These are phyloP conservation scores for Boechera stricta DNA, from an alignment of 345 rosid genomes.

Conservation along the genomic window DNA sequence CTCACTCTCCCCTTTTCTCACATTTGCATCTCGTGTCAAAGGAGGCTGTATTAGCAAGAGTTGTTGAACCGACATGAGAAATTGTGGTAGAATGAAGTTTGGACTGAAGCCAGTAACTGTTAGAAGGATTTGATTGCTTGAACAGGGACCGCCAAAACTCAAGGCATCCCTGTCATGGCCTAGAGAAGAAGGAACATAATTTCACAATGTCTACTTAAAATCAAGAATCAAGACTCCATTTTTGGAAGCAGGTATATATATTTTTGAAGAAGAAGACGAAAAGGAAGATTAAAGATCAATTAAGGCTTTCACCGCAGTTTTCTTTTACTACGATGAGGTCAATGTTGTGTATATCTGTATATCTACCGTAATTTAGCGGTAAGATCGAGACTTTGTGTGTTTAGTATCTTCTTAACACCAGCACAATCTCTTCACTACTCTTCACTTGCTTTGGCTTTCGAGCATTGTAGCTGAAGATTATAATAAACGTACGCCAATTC, in stretches of 20 bases:
- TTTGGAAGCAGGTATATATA: conserved; percentile 22
- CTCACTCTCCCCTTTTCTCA: conserved; percentile 33
- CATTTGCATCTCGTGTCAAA: conserved; percentile 47
- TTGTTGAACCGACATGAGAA: too few species aligned
- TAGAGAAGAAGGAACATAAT: conserved; percentile 32
- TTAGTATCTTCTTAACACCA: background rate
- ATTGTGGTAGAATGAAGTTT: conserved; percentile 59
- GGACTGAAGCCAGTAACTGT: conserved; percentile 68
- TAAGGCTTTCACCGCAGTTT: conserved; percentile 17
- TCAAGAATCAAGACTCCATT: conserved; percentile 21
- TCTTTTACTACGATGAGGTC: conserved; percentile 1
- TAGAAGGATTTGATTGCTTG: conserved; percentile 79
- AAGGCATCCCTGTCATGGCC: conserved; percentile 79
- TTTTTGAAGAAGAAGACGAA: conserved; percentile 17
- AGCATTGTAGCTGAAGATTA: conserved; percentile 53
- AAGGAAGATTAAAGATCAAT: background rate
- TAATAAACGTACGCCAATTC: conserved; percentile 56
- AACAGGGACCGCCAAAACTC: conserved; percentile 60
- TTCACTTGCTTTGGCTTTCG: conserved; percentile 25
- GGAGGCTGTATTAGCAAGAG: conserved; percentile 11
- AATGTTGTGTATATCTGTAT: conserved; percentile 3
- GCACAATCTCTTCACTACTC: conserved; percentile 22
- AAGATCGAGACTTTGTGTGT: background rate
- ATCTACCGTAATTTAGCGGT: conserved; percentile 6
- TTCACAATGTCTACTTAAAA: conserved; percentile 36